A percentile compares a stretch with the other conserved stretches of the same genome.
Evolutionary conservation across 164 flowering plant genomes (phyloP).

Genomic region (Kingdonia uniflora): DNA sequence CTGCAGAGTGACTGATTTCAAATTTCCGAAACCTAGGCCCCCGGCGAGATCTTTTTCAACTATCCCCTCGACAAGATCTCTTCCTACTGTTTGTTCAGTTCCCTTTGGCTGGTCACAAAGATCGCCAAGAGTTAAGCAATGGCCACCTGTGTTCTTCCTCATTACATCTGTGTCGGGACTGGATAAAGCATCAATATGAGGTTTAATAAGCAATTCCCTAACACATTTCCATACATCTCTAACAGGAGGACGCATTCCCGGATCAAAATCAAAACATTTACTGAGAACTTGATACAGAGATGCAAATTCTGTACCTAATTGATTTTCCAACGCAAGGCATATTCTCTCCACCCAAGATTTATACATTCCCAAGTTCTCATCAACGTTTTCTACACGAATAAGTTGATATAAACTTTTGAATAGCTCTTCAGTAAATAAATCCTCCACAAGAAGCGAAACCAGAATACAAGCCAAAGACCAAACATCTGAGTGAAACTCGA

Average conservation of each 20-base stretch:
- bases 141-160: conserved; percentile 9
- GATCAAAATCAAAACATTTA: conserved; percentile 46
- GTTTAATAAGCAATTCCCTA: conserved; percentile 33
- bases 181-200: conserved; percentile 22
- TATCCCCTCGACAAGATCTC: conserved; percentile 15
- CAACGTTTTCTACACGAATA: conserved; percentile 18
- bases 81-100: conserved; percentile 14
- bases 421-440: conserved; percentile 25
- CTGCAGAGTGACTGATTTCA: conserved; percentile 36
- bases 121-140: conserved; percentile 44
- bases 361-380: conserved; percentile 17
- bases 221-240: conserved; percentile 55
- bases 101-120: conserved; percentile 25
- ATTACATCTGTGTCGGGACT: conserved; percentile 8
- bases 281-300: conserved; percentile 29
- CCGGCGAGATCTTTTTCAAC: conserved; percentile 27
- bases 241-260: conserved; percentile 38
- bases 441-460: conserved; percentile 40
- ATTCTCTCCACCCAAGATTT: conserved; percentile 36
- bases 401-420: conserved; percentile 10
- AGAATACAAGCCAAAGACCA: conserved; percentile 68
- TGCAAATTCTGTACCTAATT: conserved; percentile 26
- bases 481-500: conserved; percentile 53
- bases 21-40: conserved; percentile 26
- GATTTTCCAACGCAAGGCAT: conserved; percentile 19